These are phyloP conservation scores for Schwanniomyces pseudopolymorphus DNA, from an alignment of 805 yeast species.

Conservation along the genomic window DNA sequence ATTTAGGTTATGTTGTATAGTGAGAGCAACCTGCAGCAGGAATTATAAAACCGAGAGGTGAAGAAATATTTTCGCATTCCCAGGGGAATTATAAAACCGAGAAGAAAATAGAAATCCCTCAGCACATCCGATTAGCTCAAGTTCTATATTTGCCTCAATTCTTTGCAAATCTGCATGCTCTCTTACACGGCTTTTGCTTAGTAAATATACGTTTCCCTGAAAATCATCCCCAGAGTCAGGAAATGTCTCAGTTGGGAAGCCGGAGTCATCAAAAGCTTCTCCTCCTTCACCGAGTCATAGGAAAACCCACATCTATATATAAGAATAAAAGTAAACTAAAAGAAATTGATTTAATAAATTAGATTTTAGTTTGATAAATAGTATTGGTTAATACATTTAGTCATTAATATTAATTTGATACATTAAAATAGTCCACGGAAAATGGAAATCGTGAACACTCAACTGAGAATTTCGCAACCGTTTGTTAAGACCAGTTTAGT, in stretches of 20 bases:
- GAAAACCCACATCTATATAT: not conserved
- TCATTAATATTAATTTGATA: not conserved
- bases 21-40: no score
- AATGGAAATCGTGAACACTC: not conserved
- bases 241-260: not conserved
- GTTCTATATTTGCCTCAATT: not conserved
- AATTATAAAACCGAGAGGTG: not conserved
- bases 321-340: not conserved
- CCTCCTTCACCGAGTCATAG: not conserved
- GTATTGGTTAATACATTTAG: not conserved
- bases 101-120: not conserved
- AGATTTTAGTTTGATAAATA: no score
- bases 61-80: no score
- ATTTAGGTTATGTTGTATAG: no score
- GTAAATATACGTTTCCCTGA: not conserved
- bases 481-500: constrained; percentile 36
- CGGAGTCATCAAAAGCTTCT: not conserved
- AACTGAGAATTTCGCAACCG: constrained; percentile 15
- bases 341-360: no score
- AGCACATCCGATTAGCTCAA: not conserved
- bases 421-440: not conserved
- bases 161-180: not conserved
- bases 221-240: not conserved
- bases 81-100: not conserved
- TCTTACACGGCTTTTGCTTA: not conserved